These are phyloP conservation scores for Cystobasidium sp. DNA, from an alignment of 1,284 basidiomycete species.

Conservation along the genomic window DNA sequence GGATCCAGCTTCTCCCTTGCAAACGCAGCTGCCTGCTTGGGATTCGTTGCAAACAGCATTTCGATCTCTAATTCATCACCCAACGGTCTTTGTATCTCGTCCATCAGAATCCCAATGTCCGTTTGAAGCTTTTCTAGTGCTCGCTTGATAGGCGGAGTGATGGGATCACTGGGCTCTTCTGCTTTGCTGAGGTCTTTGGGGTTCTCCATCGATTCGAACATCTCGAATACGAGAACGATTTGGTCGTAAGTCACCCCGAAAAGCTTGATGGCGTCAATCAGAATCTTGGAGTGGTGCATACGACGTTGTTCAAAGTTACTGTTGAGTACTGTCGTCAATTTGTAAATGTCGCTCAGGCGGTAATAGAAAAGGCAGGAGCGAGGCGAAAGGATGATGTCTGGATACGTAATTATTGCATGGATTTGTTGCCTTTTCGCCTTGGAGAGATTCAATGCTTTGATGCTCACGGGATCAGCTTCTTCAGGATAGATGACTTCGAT, in stretches of 20 bases:
- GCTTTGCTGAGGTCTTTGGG: neutral
- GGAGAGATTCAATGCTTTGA: neutral
- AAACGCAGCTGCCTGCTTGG: constrained; percentile 24
- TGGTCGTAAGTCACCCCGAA: constrained; percentile 21
- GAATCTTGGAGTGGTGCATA: constrained; percentile 18
- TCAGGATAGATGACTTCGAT: constrained; percentile 36
- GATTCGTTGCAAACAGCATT: constrained; percentile 4
- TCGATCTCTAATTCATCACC: constrained; percentile 31
- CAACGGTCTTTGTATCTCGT: constrained; percentile 1
- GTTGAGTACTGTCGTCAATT: constrained; percentile 11
- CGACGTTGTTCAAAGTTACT: neutral
- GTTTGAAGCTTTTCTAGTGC: constrained; percentile 16
- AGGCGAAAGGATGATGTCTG: constrained; percentile 34
- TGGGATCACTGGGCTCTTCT: neutral
- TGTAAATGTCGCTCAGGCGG: constrained; percentile 23
- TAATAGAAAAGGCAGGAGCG: constrained; percentile 22
- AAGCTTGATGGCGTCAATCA: constrained; percentile 11
- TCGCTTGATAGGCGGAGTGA: constrained; percentile 24
- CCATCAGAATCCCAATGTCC: neutral
- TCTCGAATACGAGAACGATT: constrained; percentile 29
- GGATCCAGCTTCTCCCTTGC: constrained; percentile 10
- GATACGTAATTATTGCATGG: neutral
- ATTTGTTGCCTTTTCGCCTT: neutral
- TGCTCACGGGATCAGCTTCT: constrained; percentile 10
- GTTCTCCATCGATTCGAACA: constrained; percentile 5